A percentile compares a stretch with the other conserved stretches of the same genome.
These are phyloP conservation scores for Pyrenophora tritici-repentis DNA, from an alignment of 2,329 filamentous ascomycete genomes.

Conservation along the genomic window DNA sequence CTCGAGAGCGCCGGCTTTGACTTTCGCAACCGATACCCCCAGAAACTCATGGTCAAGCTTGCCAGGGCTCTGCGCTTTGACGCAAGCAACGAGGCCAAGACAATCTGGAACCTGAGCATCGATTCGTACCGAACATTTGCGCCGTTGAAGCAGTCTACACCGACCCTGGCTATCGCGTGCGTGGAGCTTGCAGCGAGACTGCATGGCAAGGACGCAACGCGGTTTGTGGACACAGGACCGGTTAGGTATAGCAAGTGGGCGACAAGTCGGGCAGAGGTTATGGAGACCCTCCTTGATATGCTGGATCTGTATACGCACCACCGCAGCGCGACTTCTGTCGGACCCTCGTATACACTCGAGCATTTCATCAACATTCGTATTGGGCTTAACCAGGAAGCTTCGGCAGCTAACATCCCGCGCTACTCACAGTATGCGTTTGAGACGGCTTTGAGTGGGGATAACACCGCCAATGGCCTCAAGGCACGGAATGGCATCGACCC, in stretches of 20 bases:
- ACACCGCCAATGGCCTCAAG: conserved; percentile 30
- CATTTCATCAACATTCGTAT: conserved; percentile 87
- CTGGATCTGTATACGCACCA: conserved; percentile 92
- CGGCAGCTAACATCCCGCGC: conserved; percentile 64
- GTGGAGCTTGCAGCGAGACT: conserved; percentile 80
- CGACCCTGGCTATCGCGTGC: conserved; percentile 82
- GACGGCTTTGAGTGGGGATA: conserved; percentile 24
- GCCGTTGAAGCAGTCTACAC: conserved; percentile 84
- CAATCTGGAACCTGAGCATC: conserved; percentile 80
- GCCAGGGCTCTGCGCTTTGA: conserved; percentile 63
- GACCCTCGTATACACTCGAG: conserved; percentile 72
- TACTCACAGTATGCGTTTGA: conserved; percentile 57
- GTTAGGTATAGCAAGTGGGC: conserved; percentile 54
- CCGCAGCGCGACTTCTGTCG: conserved; percentile 73
- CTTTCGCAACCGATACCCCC: conserved; percentile 86
- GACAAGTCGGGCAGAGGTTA: conserved; percentile 53
- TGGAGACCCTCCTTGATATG: conserved; percentile 83
- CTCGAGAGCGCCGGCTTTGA: conserved; percentile 93
- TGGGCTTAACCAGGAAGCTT: conserved; percentile 79
- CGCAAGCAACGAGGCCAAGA: conserved; percentile 62
- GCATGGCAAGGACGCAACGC: conserved; percentile 60
- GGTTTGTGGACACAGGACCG: conserved; percentile 51
- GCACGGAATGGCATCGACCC: conserved; percentile 43
- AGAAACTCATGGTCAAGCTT: conserved; percentile 83
- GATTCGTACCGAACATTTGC: conserved; percentile 94